Evolutionary conservation across 106 monocot genomes (phyloP).

Genomic region (Iris macrosiphon): DNA sequence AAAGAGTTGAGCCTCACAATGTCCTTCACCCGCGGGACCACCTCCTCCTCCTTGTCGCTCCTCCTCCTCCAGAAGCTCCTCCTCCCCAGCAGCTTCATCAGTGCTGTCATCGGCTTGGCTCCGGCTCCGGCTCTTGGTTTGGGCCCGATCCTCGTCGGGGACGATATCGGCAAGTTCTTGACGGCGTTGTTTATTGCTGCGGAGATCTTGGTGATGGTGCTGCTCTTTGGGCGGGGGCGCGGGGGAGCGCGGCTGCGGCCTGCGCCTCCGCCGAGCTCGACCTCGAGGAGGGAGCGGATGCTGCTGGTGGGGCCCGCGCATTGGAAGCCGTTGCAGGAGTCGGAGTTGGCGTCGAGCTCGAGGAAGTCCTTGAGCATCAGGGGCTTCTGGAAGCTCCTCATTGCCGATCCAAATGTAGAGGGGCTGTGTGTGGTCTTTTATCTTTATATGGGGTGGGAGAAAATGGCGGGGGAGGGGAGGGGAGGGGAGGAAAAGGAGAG

Average conservation of each 20-base stretch:
- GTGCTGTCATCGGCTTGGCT: conserved; percentile 21
- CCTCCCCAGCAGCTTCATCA: conserved; percentile 7
- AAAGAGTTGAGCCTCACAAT: conserved; percentile 10
- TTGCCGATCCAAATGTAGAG: not conserved
- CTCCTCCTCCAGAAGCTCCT: conserved; percentile 4
- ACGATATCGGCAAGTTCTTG: conserved; percentile 9
- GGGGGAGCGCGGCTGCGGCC: not conserved
- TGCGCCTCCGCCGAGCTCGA: conserved; percentile 13
- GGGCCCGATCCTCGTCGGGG: not conserved
- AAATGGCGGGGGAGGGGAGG: too few relatives aligned
- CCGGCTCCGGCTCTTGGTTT: conserved; percentile 1
- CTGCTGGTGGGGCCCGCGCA: conserved; percentile 1
- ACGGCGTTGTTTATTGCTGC: conserved; percentile 11
- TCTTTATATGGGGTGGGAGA: too few relatives aligned
- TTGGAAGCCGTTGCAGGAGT: conserved; percentile 14
- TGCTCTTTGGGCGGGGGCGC: not conserved
- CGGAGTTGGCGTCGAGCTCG: conserved; percentile 17
- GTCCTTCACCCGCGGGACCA: not conserved
- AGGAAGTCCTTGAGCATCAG: conserved; percentile 37
- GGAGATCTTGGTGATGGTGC: conserved; percentile 13
- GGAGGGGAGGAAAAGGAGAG: not conserved
- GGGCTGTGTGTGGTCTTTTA: not conserved
- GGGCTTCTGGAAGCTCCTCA: conserved; percentile 6
- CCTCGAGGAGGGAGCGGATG: conserved; percentile 27
- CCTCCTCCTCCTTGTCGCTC: not conserved